Conservation (phyloP, 2,329 filamentous ascomycete genomes). For the Aspergillus nomiae region DNA sequence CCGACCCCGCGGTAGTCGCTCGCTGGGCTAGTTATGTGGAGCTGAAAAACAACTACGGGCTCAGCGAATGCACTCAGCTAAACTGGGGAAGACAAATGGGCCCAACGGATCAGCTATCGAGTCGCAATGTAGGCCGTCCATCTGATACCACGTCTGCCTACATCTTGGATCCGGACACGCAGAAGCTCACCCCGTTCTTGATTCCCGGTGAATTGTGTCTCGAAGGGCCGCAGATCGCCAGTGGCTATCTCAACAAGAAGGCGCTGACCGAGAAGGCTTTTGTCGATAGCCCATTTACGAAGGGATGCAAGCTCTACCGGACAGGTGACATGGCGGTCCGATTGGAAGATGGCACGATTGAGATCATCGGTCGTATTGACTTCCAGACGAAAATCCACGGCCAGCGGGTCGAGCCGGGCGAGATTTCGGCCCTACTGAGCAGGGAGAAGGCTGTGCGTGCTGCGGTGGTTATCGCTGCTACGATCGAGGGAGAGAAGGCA, state of each 20-base stretch:
- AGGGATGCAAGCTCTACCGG: conserved; percentile 16
- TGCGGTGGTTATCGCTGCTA: conserved; percentile 7
- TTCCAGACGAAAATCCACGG: conserved; percentile 64
- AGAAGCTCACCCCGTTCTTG: conserved; percentile 15
- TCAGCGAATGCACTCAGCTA: conserved; percentile 21
- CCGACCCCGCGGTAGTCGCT: conserved; percentile 12
- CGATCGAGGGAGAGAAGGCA: conserved; percentile 8
- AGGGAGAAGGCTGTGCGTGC: conserved; percentile 1
- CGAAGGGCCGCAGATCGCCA: conserved; percentile 13
- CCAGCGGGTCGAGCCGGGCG: conserved; percentile 59
- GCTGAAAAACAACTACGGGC: conserved; percentile 19
- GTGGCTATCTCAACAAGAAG: conserved; percentile 12
- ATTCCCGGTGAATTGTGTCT: conserved; percentile 17
- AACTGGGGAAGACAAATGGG: conserved; percentile 13
- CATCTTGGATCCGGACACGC: conserved; percentile 13
- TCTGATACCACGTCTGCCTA: conserved; percentile 15
- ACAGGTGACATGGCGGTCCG: conserved; percentile 23
- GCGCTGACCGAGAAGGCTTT: conserved; percentile 13
- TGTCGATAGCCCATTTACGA: conserved; percentile 13
- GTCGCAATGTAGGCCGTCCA: conserved; percentile 15
- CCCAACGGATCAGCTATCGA: not conserved
- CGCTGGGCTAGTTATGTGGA: conserved; percentile 13
- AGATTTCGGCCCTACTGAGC: conserved; percentile 18
- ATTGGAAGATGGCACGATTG: conserved; percentile 15
- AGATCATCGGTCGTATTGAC: conserved; percentile 57